These are phyloP conservation scores for Aspergillus incahuasiensis DNA, from an alignment of 495 filamentous ascomycete genomes.

Conservation along the genomic window DNA sequence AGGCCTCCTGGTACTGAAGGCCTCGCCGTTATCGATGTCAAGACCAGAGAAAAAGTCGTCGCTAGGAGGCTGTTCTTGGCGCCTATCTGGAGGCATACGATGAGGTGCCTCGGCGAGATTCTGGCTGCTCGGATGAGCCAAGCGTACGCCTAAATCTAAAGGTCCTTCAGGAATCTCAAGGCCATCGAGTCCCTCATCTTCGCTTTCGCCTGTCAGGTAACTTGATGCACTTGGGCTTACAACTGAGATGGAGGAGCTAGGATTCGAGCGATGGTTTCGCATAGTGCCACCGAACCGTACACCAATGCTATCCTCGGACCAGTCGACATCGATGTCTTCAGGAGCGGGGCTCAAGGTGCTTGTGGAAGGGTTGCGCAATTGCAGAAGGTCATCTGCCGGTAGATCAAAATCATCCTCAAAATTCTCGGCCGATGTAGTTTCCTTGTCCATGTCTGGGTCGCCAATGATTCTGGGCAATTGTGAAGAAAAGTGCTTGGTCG, in stretches of 20 bases:
- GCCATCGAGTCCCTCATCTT: conserved; percentile 85
- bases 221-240: conserved; percentile 89
- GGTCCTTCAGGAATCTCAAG: conserved; percentile 78
- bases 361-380: conserved; percentile 55
- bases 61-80: conserved; percentile 39
- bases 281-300: conserved; percentile 82
- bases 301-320: conserved; percentile 88
- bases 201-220: conserved; percentile 87
- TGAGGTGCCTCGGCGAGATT: conserved; percentile 36
- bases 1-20: conserved; percentile 72
- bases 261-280: conserved; percentile 67
- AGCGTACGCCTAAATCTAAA: conserved; percentile 69
- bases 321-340: conserved; percentile 77
- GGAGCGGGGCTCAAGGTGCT: conserved; percentile 53
- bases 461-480: conserved; percentile 38
- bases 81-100: conserved; percentile 27
- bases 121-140: conserved; percentile 63
- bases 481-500: conserved; percentile 52
- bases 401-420: conserved; percentile 78
- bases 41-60: conserved; percentile 87
- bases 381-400: conserved; percentile 54
- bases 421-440: conserved; percentile 51
- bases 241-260: conserved; percentile 80
- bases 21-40: conserved; percentile 78
- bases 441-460: conserved; percentile 19